Percentiles rank a stretch among this genome's conserved stretches.
phyloP scores from a whole-genome alignment of 2,329 filamentous ascomycete species.

The Hyphodiscus sp. region DNA sequence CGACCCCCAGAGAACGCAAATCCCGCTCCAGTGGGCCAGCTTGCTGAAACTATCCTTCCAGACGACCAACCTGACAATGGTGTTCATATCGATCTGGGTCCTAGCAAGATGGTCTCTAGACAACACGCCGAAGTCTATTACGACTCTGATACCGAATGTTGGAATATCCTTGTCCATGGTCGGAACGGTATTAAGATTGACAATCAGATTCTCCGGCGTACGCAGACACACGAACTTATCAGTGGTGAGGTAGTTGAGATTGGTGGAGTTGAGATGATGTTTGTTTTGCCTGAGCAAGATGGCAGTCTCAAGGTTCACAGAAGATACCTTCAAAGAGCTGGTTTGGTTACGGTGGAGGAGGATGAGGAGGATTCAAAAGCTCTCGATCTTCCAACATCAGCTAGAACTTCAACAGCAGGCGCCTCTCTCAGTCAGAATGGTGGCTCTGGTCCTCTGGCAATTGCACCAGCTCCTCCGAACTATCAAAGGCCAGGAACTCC shows the following conservation, averaged over 20 bases:
- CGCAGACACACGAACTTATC: slow-evolving; percentile 55
- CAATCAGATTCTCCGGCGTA: slow-evolving; percentile 61
- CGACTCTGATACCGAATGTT: slow-evolving; percentile 60
- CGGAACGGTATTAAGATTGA: slow-evolving; percentile 88
- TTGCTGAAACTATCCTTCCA: not conserved
- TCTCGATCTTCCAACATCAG: slow-evolving; percentile 3
- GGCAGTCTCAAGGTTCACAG: slow-evolving; percentile 60
- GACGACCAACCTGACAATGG: slow-evolving; percentile 28
- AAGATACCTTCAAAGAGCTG: slow-evolving; percentile 63
- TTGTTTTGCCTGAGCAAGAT: slow-evolving; percentile 77
- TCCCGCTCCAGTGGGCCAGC: slow-evolving; percentile 19
- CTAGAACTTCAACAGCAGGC: not conserved
- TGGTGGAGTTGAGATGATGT: slow-evolving; percentile 95
- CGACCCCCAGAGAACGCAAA: slow-evolving; percentile 51
- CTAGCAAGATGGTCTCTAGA: slow-evolving; percentile 74
- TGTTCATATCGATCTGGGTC: slow-evolving; percentile 83
- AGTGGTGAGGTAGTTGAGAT: slow-evolving; percentile 92
- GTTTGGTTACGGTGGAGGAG: slow-evolving; percentile 35
- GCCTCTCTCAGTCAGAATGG: slow-evolving; percentile 15
- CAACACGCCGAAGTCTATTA: slow-evolving; percentile 71
- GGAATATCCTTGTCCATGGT: slow-evolving; percentile 82
- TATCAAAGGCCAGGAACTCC: slow-evolving; percentile 57
- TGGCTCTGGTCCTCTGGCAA: slow-evolving; percentile 35
- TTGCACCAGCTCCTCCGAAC: slow-evolving; percentile 54
- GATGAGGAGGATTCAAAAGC: slow-evolving; percentile 14